phyloP scores from a whole-genome alignment of 805 yeast genomes.

The Maudiozyma serrabonitensis region DNA sequence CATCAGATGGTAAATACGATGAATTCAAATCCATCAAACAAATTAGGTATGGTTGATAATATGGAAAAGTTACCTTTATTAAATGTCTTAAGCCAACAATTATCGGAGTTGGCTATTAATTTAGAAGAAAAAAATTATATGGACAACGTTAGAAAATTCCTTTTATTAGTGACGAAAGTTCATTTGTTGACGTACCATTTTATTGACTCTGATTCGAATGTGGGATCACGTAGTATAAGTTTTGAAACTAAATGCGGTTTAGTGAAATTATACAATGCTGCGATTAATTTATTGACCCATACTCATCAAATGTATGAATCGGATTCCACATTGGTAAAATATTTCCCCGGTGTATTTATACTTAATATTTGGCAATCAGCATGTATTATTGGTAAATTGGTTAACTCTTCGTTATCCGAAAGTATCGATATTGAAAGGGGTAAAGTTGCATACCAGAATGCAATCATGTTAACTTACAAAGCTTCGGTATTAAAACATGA shows the following conservation, averaged over 20 bases:
- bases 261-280: conserved; percentile 70
- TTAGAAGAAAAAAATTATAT: conserved; percentile 36
- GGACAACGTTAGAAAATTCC: conserved; percentile 63
- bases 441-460: conserved; percentile 53
- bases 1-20: conserved; percentile 74
- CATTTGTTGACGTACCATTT: conserved; percentile 77
- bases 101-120: conserved; percentile 59
- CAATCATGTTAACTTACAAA: conserved; percentile 56
- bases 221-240: conserved; percentile 17
- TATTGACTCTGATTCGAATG: conserved; percentile 23
- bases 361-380: conserved; percentile 88
- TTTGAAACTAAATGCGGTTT: conserved; percentile 66
- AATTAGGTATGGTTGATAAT: conserved; percentile 53
- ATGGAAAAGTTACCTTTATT: conserved; percentile 69
- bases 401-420: conserved; percentile 62
- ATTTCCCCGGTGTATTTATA: conserved; percentile 75
- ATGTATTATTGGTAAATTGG: conserved; percentile 67
- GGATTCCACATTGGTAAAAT: conserved; percentile 56
- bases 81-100: conserved; percentile 56
- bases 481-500: conserved; percentile 88
- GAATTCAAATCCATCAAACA: conserved; percentile 59
- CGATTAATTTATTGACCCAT: conserved; percentile 61
- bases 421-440: conserved; percentile 66
- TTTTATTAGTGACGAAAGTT: conserved; percentile 64
- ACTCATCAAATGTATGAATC: conserved; percentile 50